Evolutionary conservation across 2,329 filamentous ascomycete genomes (phyloP), one percentile per base, ranked within the genome.

Genomic region (Aureobasidium namibiae): DNA sequence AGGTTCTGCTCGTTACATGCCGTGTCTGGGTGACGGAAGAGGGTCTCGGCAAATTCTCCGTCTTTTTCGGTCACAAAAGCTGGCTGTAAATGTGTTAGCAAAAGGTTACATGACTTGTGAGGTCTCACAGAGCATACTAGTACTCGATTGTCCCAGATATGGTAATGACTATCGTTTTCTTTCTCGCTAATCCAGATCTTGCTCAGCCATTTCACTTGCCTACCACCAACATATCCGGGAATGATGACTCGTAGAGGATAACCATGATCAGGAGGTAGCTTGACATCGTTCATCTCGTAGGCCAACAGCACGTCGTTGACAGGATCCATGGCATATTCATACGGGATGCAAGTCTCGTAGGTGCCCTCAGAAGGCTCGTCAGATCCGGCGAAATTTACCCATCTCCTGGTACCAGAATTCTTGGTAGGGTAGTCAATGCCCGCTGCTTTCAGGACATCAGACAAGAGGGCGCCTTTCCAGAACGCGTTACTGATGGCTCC

Each of bases 231-330:
- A 49, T 70, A 75, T 10, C 75, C 75, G 14, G 75, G 75, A 29
- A 76, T 69, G 8, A 77, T 64, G 4, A 75, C 31, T n/a, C 75
- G 69, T 1, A 77, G 62, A 1, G 74, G 75, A 63, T 73, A 76
- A 4, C 75, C 75, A 64, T 77, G 75, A 53, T 76, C 74, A 9
- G 74, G 71, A 29, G 73, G 73, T 6, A 77, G 58, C 0, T 68
- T 70, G 4, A 65, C 58, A 59, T 73, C 69, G 56, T 77, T 76
- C 74, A 76, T 76, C 60, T 76, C 70, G 64, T 83, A 87, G 0
- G 85, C 85, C 10, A 82, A 68, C 1, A 81, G 67, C 13, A 80
- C 76, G 63, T 81, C 78, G 65, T 79, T 78, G 5, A 63, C 65
- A 0, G 71, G 64, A 64, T 79, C 74, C 72, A 80, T 76, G 6